Conservation (phyloP, 2,329 filamentous ascomycete species). For the Cordyceps pruinosa region DNA sequence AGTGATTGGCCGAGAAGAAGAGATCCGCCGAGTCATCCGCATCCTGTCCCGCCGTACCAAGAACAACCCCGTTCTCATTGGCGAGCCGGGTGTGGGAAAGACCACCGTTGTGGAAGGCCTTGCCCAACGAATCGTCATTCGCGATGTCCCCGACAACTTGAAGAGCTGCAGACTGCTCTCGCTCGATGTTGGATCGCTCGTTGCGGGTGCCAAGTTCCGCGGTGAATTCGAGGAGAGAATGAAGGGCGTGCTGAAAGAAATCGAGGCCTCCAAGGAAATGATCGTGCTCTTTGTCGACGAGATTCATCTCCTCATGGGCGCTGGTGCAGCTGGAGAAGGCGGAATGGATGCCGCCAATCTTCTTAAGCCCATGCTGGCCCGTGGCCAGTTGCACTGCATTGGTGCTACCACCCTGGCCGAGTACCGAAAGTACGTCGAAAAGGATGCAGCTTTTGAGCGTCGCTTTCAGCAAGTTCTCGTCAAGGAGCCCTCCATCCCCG, state of each 20-base stretch:
- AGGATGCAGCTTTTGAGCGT: conserved; percentile 95
- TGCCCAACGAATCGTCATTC: conserved; percentile 90
- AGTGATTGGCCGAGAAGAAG: conserved; percentile 93
- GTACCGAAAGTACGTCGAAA: conserved; percentile 98
- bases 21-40: conserved; percentile 84
- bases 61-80: conserved; percentile 97
- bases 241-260: conserved; percentile 98
- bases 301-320: conserved; percentile 97
- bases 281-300: conserved; percentile 98
- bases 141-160: conserved; percentile 91
- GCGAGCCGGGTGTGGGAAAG: conserved; percentile 96
- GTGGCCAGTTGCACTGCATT: conserved; percentile 95
- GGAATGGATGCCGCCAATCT: conserved; percentile 98
- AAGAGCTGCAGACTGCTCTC: conserved; percentile 91
- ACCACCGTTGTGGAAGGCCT: conserved; percentile 96
- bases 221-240: conserved; percentile 99
- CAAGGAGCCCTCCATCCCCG: conserved; percentile 81
- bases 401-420: conserved; percentile 92
- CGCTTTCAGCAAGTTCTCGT: conserved; percentile 98
- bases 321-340: conserved; percentile 86
- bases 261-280: conserved; percentile 88
- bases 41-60: conserved; percentile 92
- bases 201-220: conserved; percentile 96
- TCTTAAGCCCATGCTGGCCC: conserved; percentile 94
- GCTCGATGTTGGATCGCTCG: conserved; percentile 87